Conservation (phyloP, 1,284 basidiomycete genomes). For the Cutaneotrichosporon sp. region DNA sequence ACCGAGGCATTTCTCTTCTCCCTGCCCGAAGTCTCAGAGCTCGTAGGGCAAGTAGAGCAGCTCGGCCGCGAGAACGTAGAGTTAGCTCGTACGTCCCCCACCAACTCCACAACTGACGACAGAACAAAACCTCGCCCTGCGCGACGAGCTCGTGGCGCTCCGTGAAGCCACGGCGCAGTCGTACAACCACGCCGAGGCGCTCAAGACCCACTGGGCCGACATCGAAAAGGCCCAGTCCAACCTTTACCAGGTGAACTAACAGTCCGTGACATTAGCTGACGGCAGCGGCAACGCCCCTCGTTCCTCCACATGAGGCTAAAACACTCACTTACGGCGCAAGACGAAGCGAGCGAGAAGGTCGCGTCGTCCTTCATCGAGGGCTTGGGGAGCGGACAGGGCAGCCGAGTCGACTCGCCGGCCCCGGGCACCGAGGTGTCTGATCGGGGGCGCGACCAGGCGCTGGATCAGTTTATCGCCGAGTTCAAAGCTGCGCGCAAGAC, state of each 20-base stretch:
- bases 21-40: conserved; percentile 63
- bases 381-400: conserved; percentile 40
- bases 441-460: conserved; percentile 36
- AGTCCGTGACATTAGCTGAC: background rate
- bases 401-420: conserved; percentile 45
- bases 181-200: conserved; percentile 72
- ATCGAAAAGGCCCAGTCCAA: conserved; percentile 79
- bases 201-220: conserved; percentile 76
- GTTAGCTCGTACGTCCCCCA: conserved; percentile 63
- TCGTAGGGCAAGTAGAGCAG: conserved; percentile 69
- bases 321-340: conserved; percentile 80
- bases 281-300: conserved; percentile 71
- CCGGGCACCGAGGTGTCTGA: background rate
- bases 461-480: conserved; percentile 80
- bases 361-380: conserved; percentile 73
- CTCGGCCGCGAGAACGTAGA: conserved; percentile 75
- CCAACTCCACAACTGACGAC: background rate
- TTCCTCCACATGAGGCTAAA: conserved; percentile 79
- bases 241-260: conserved; percentile 67
- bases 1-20: conserved; percentile 83
- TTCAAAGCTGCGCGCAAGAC: conserved; percentile 78
- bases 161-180: conserved; percentile 73
- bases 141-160: conserved; percentile 66
- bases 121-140: conserved; percentile 70
- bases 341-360: conserved; percentile 75